phyloP scores from a whole-genome alignment of 2,329 filamentous ascomycete genomes.

The Sporothrix curviconia region DNA sequence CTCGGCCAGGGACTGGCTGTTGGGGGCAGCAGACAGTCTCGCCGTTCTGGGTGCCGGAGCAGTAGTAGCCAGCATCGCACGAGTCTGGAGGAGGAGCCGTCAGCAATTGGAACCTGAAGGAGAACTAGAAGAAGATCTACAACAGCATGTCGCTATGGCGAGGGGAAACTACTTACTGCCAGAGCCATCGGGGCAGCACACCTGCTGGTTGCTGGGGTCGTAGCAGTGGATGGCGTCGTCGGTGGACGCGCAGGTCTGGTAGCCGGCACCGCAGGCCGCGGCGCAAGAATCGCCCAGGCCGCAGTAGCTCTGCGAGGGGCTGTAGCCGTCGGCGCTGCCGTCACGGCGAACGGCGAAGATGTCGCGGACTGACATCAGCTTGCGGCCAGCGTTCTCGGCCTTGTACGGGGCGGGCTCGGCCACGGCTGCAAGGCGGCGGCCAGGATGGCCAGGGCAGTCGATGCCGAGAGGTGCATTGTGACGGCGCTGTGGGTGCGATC shows the following conservation, averaged over 20 bases:
- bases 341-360: slow-evolving; percentile 38
- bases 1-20: slow-evolving; percentile 44
- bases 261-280: slow-evolving; percentile 48
- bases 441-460: slow-evolving; percentile 39
- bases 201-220: slow-evolving; percentile 44
- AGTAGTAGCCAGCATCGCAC: slow-evolving; percentile 56
- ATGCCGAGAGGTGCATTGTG: slow-evolving; percentile 41
- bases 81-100: slow-evolving; percentile 39
- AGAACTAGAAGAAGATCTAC: too few relatives aligned
- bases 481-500: not conserved
- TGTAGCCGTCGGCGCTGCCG: slow-evolving; percentile 38
- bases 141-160: not conserved
- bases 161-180: slow-evolving; percentile 52
- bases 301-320: slow-evolving; percentile 43
- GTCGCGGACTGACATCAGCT: slow-evolving; percentile 31
- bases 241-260: slow-evolving; percentile 42
- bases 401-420: slow-evolving; percentile 31
- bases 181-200: slow-evolving; percentile 50
- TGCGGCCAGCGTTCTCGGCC: slow-evolving; percentile 24
- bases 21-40: slow-evolving; percentile 57
- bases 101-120: too few relatives aligned
- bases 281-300: slow-evolving; percentile 45
- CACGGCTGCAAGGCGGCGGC: slow-evolving; percentile 27
- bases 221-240: slow-evolving; percentile 52
- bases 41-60: slow-evolving; percentile 41